phyloP scores from a whole-genome alignment of 306 rosid species.

The Prunus dulcis region DNA sequence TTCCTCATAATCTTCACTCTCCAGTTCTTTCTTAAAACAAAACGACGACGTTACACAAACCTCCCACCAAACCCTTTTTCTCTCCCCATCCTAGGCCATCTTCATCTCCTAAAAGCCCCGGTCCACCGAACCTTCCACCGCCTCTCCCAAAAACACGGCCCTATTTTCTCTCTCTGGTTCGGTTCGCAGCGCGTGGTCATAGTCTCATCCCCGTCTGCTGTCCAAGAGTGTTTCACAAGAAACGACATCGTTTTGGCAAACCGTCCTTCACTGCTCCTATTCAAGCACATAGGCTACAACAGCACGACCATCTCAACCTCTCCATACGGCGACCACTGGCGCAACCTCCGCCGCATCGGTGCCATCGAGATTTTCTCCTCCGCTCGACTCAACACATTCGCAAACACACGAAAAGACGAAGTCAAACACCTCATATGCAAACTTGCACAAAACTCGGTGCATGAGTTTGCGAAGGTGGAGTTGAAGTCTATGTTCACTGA shows the following conservation, averaged over 20 bases:
- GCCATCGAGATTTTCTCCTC: slow-evolving; percentile 55
- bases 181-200: slow-evolving; percentile 34
- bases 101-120: slow-evolving; percentile 43
- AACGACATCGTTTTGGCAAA: slow-evolving; percentile 58
- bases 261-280: slow-evolving; percentile 26
- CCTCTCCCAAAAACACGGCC: slow-evolving; percentile 48
- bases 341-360: slow-evolving; percentile 68
- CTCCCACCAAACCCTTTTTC: slow-evolving; percentile 55
- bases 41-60: slow-evolving; percentile 8
- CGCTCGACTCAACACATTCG: slow-evolving; percentile 27
- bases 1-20: slow-evolving; percentile 8
- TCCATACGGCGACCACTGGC: slow-evolving; percentile 76
- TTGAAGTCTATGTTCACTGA: slow-evolving; percentile 32
- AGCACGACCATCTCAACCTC: slow-evolving; percentile 26
- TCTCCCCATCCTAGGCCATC: slow-evolving; percentile 60
- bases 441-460: slow-evolving; percentile 8
- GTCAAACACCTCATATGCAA: slow-evolving; percentile 29
- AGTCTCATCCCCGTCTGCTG: slow-evolving; percentile 45
- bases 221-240: slow-evolving; percentile 65
- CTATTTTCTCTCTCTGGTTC: slow-evolving; percentile 23
- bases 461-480: slow-evolving; percentile 32
- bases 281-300: slow-evolving; percentile 47
- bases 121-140: slow-evolving; percentile 27
- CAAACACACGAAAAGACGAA: slow-evolving; percentile 41
- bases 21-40: slow-evolving; percentile 25